These are phyloP conservation scores for Phytophthora aleatoria DNA, from an alignment of 352 stramenopile genomes.

Conservation along the genomic window DNA sequence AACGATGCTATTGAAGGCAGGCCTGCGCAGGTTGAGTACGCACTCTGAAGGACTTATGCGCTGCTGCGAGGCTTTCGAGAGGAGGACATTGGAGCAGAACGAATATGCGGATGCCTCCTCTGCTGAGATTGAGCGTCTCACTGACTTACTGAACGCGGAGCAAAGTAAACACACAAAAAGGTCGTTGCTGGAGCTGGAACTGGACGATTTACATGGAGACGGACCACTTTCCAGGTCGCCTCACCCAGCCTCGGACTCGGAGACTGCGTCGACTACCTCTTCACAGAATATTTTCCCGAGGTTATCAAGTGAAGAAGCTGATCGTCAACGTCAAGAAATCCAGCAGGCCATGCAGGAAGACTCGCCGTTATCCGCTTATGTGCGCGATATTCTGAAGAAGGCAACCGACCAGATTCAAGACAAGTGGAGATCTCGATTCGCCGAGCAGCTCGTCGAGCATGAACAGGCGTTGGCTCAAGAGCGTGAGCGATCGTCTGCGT, in stretches of 20 bases:
- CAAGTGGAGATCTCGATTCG: slow-evolving; percentile 81
- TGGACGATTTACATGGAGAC: slow-evolving; percentile 31
- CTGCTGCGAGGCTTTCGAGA: slow-evolving; percentile 54
- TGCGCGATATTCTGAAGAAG: slow-evolving; percentile 74
- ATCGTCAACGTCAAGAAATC: slow-evolving; percentile 43
- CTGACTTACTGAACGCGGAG: slow-evolving; percentile 38
- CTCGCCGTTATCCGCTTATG: slow-evolving; percentile 75
- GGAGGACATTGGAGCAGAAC: slow-evolving; percentile 46
- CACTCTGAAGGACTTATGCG: slow-evolving; percentile 56
- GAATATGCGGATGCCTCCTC: slow-evolving; percentile 47
- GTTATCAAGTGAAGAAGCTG: slow-evolving; percentile 36
- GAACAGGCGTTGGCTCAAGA: slow-evolving; percentile 71
- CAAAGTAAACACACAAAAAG: slow-evolving; percentile 23
- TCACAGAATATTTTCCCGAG: slow-evolving; percentile 43
- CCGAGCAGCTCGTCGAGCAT: slow-evolving; percentile 67
- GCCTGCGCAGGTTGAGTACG: slow-evolving; percentile 42
- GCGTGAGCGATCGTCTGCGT: slow-evolving; percentile 64
- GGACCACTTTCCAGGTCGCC: slow-evolving; percentile 25
- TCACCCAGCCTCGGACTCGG: slow-evolving; percentile 34
- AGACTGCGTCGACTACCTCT: slow-evolving; percentile 39
- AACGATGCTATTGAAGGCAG: slow-evolving; percentile 54
- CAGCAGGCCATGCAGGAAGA: slow-evolving; percentile 52
- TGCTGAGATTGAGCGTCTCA: slow-evolving; percentile 53
- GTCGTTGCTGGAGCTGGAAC: slow-evolving; percentile 26
- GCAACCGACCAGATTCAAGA: slow-evolving; percentile 84